These are phyloP conservation scores for Elongisporangium anandrum DNA, from an alignment of 352 stramenopile genomes.

Conservation along the genomic window DNA sequence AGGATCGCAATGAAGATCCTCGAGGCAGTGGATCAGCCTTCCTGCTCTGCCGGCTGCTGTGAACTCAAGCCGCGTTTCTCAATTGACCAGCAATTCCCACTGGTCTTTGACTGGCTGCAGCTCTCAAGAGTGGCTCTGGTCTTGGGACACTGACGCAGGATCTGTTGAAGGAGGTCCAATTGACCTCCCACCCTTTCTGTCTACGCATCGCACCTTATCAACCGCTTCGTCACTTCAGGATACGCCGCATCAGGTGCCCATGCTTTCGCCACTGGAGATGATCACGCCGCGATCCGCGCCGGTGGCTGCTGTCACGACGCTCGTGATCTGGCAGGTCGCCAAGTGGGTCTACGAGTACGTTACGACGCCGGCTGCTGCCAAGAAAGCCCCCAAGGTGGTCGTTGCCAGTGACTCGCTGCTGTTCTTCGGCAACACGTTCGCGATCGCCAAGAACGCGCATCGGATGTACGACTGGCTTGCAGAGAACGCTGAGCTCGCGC, in stretches of 20 bases:
- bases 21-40: no score
- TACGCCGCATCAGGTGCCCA: background rate
- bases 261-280: background rate
- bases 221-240: background rate
- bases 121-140: background rate
- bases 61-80: background rate
- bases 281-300: background rate
- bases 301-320: background rate
- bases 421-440: constrained; percentile 13
- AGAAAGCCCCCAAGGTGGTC: constrained; percentile 6
- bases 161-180: background rate
- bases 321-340: background rate
- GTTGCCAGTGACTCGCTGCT: constrained; percentile 12
- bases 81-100: no score
- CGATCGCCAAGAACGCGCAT: constrained; percentile 2
- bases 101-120: background rate
- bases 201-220: background rate
- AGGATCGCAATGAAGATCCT: no score
- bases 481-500: constrained; percentile 5
- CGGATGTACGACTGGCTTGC: constrained; percentile 16
- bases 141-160: background rate
- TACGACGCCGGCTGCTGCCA: background rate
- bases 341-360: background rate
- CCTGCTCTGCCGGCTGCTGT: background rate
- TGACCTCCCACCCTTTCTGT: background rate